Percentiles rank a stretch among this genome's conserved stretches.
Evolutionary conservation across 2,329 filamentous ascomycete genomes (phyloP).

Genomic region (Fusarium redolens): DNA sequence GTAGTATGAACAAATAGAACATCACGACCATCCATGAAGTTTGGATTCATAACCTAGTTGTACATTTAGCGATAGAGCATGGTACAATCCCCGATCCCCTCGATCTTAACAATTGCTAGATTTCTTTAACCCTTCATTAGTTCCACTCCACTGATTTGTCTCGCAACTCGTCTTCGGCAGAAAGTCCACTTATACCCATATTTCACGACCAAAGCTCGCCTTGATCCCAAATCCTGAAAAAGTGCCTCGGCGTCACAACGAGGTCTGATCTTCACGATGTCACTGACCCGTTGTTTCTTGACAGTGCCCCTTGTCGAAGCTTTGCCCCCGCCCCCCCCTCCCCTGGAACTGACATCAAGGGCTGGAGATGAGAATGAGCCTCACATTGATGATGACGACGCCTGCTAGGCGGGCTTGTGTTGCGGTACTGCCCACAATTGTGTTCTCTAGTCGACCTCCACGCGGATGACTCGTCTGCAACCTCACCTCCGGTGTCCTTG

Average conservation of each 20-base stretch:
- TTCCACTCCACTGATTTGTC: not conserved
- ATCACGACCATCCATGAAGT: not conserved
- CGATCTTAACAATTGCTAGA: not conserved
- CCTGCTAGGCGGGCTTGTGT: not conserved
- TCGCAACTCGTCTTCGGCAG: not conserved
- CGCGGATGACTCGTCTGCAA: not conserved
- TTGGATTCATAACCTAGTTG: not conserved
- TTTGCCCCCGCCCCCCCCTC: not conserved
- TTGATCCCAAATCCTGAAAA: not conserved
- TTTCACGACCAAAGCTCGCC: not conserved
- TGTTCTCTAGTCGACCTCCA: not conserved
- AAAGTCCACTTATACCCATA: conserved; percentile 9
- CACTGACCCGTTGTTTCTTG: not conserved
- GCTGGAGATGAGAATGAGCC: not conserved
- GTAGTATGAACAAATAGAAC: not conserved
- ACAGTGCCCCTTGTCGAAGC: not conserved
- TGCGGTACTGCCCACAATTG: not conserved
- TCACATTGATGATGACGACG: conserved; percentile 1
- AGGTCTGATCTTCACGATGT: not conserved
- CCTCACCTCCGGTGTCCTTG: not conserved
- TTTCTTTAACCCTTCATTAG: not conserved
- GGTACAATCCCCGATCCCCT: not conserved
- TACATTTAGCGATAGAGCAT: not conserved
- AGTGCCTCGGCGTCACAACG: not conserved
- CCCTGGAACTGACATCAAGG: not conserved